Base-by-base conservation (phyloP, 179 eudicot genomes). In the Silene vulgaris region DNA sequence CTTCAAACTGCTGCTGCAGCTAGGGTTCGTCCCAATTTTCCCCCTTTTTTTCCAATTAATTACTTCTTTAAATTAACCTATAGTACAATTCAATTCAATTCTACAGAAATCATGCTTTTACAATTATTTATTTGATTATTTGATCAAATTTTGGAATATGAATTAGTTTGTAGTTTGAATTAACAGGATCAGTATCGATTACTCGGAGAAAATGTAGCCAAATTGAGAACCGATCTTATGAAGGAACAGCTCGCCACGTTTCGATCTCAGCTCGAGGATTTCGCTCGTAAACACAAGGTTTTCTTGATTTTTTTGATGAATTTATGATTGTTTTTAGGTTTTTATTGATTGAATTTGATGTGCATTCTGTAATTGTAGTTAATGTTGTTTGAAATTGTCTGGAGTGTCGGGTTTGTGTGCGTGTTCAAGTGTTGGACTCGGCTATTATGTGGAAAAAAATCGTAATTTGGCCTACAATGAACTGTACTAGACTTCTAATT, bases 261-360 rank as follows among this genome's bases (percentile, higher is more conserved):
- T 62, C 89, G 90, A 29, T 89, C 99, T 81, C 97, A 95, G 81
- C 82, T 95, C 65, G 99, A 95, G 82, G 99, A 81, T 66, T 95
- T 95, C 66, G 97, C 99, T 48, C 93, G 97, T 69, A 95, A 95
- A 76, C 97, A 95, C 80, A 95, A 95, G 99, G 99, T 92, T 20
- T 37, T 35, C 8, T 1, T 54, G 20, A 14, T 9, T 8, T 37
- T 67, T 20, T 11, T 8, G 52, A 56, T 56, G 19, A 56, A 56
- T 56, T 56, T 6, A 54, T 2, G 60, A 13, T 16, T 54, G 52
- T 45, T n/a, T 52, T 54, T 54, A 54, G 60, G 17, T 54, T 54
- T 54, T 1, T 54, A 9, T 54, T 54, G n/a, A 54, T 16, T 14
- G 19, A 56, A 56, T 16, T 56, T 56, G 17, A 56, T 14, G 19